Evolutionary conservation across 148 eudicot species (phyloP).

Genomic region (Chenopodium quinoa): DNA sequence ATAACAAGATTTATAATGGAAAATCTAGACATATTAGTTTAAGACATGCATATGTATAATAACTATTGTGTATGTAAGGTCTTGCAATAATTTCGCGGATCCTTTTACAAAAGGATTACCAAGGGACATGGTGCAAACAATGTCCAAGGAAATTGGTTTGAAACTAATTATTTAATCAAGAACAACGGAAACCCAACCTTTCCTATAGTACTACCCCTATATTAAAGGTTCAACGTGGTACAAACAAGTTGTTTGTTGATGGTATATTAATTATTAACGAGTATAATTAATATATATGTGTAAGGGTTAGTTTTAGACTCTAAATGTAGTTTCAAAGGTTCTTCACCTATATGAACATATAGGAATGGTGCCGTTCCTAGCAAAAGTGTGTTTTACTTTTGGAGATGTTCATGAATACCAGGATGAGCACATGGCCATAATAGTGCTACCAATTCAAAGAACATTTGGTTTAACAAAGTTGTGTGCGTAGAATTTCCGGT

Average conservation of each 20-base stretch:
- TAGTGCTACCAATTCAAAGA: background rate
- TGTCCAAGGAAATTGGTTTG: constrained; percentile 13
- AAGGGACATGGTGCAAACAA: constrained; percentile 1
- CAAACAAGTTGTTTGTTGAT: constrained; percentile 5
- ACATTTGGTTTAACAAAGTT: background rate
- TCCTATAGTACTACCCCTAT: background rate
- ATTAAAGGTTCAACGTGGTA: constrained; percentile 18
- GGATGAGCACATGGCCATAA: constrained; percentile 13
- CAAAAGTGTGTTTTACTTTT: background rate
- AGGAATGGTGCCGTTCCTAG: constrained; percentile 12
- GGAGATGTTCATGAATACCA: constrained; percentile 16
- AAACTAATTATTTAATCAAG: background rate
- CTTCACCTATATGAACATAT: background rate
- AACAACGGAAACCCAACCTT: constrained; percentile 11
- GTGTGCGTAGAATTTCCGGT: background rate
- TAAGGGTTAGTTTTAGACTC: constrained; percentile 3
- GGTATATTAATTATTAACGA: too few relatives aligned
- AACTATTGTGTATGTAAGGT: constrained; percentile 15
- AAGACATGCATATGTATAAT: constrained; percentile 20
- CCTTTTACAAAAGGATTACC: constrained; percentile 5
- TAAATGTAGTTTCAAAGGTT: background rate
- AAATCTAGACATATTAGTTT: constrained; percentile 26
- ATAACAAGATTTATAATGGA: constrained; percentile 9
- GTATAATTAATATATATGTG: background rate
- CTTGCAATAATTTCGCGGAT: constrained; percentile 22